phyloP scores from a whole-genome alignment of 2,329 filamentous ascomycete species.

The Colletotrichum tabaci region DNA sequence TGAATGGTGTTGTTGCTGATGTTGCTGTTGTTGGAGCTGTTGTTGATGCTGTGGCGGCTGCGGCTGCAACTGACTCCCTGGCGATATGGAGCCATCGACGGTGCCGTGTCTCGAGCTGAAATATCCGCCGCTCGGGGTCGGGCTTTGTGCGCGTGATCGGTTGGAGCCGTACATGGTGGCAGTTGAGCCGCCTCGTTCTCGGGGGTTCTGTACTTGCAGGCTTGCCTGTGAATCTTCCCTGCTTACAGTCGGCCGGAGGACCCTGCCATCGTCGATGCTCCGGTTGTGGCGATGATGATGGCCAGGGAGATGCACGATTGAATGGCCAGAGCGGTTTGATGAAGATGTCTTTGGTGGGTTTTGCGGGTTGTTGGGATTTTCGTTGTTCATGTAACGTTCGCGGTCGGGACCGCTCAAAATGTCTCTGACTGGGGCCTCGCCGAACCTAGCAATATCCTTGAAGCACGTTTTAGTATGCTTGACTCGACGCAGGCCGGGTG shows the following conservation, averaged over 20 bases:
- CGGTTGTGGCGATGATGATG: conserved; percentile 78
- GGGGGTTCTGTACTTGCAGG: conserved; percentile 57
- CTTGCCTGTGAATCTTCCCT: conserved; percentile 79
- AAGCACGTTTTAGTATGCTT: conserved; percentile 40
- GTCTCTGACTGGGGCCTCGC: conserved; percentile 82
- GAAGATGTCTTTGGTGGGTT: conserved; percentile 74
- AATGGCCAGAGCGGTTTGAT: conserved; percentile 72
- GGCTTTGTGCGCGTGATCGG: conserved; percentile 80
- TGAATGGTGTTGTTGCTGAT: conserved; percentile 55
- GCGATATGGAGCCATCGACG: conserved; percentile 71
- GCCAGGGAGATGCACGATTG: conserved; percentile 75
- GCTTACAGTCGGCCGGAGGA: conserved; percentile 80
- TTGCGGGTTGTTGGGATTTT: conserved; percentile 55
- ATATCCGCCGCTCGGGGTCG: conserved; percentile 79
- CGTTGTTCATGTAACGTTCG: conserved; percentile 74
- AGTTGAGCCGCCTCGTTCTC: conserved; percentile 66
- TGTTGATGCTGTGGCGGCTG: conserved; percentile 52
- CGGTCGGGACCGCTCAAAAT: conserved; percentile 79
- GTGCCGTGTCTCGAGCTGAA: conserved; percentile 65
- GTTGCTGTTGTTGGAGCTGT: conserved; percentile 21
- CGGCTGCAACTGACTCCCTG: conserved; percentile 50
- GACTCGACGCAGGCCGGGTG: conserved; percentile 35
- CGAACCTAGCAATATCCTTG: conserved; percentile 82
- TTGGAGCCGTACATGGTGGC: conserved; percentile 60
- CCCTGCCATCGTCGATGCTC: conserved; percentile 76